Percentiles rank a stretch among this genome's conserved stretches.
phyloP scores from a whole-genome alignment of 208 protist species.

The Trypanosoma platydactyli region DNA sequence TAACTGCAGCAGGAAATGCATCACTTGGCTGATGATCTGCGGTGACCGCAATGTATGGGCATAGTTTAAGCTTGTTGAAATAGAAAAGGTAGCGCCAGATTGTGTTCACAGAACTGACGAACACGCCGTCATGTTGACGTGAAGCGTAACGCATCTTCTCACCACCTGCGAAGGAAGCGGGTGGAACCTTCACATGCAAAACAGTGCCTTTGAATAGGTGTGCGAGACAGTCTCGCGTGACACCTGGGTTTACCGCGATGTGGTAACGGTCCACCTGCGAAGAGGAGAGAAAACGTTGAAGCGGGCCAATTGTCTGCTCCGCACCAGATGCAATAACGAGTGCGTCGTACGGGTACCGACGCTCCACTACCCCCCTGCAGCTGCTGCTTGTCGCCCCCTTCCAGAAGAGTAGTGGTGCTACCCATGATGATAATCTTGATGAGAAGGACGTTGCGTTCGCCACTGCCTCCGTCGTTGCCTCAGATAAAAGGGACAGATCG shows the following conservation, averaged over 20 bases:
- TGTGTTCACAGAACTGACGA: slow-evolving; percentile 77
- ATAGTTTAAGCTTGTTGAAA: slow-evolving; percentile 66
- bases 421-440: slow-evolving; percentile 13
- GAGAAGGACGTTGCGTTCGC: neutral
- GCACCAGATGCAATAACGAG: slow-evolving; percentile 78
- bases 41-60: slow-evolving; percentile 53
- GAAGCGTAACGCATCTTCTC: slow-evolving; percentile 25
- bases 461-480: neutral
- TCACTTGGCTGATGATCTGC: slow-evolving; percentile 66
- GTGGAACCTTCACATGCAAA: slow-evolving; percentile 81
- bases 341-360: slow-evolving; percentile 69
- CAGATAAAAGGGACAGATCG: neutral
- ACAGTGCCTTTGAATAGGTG: slow-evolving; percentile 68
- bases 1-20: slow-evolving; percentile 49
- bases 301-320: slow-evolving; percentile 47
- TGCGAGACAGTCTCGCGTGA: slow-evolving; percentile 69
- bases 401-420: slow-evolving; percentile 6
- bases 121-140: slow-evolving; percentile 80
- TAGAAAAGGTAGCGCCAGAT: slow-evolving; percentile 76
- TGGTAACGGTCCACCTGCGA: slow-evolving; percentile 57
- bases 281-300: slow-evolving; percentile 25
- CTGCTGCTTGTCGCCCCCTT: neutral
- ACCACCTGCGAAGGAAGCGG: slow-evolving; percentile 50
- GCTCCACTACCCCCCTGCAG: slow-evolving; percentile 19
- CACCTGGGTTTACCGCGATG: slow-evolving; percentile 81